Evolutionary conservation across 208 protist species (phyloP).

Genomic region (Leishmania amazonensis): DNA sequence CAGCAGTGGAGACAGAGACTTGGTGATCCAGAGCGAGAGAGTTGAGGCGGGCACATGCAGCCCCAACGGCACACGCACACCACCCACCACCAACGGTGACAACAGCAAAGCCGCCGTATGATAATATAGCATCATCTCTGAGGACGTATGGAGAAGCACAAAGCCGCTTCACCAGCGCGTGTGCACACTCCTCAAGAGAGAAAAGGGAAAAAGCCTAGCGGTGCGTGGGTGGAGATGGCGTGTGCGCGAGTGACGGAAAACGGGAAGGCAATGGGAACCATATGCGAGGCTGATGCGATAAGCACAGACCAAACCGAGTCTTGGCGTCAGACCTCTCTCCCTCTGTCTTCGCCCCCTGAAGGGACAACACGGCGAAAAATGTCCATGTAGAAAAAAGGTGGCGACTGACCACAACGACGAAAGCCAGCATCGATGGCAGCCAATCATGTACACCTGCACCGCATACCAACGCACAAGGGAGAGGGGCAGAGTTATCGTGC

Average conservation of each 20-base stretch:
- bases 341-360: not conserved
- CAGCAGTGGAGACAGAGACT: not conserved
- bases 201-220: not conserved
- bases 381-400: not conserved
- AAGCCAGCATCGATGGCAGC: not conserved
- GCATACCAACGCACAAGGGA: not conserved
- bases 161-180: not conserved
- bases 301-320: not conserved
- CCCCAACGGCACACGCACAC: not conserved
- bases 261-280: not conserved
- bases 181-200: not conserved
- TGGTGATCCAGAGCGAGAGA: not conserved
- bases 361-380: not conserved
- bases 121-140: not conserved
- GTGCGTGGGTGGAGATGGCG: not conserved
- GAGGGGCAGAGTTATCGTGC: not conserved
- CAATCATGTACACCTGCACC: not conserved
- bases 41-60: not conserved
- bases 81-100: not conserved
- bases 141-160: not conserved
- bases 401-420: not conserved
- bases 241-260: not conserved
- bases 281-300: not conserved
- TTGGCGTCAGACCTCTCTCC: not conserved
- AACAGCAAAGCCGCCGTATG: not conserved